Evolutionary conservation across 306 rosid species (phyloP).

Genomic region (Dryas alaskensis): DNA sequence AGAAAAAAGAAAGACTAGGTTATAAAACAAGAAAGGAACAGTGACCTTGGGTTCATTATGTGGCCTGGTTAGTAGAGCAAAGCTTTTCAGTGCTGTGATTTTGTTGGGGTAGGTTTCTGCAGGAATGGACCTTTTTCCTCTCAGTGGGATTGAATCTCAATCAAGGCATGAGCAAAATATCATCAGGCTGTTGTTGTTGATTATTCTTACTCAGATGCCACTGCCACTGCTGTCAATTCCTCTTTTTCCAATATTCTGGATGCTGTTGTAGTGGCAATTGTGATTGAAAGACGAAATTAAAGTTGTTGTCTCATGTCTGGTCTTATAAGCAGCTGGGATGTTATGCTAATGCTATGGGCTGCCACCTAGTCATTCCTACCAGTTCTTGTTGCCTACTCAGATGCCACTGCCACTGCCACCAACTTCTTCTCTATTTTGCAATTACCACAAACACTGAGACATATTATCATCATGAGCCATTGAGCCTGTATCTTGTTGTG

Average conservation of each 20-base stretch:
- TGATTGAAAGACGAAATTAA: background rate
- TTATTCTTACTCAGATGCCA: slow-evolving; percentile 22
- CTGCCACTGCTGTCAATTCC: slow-evolving; percentile 8
- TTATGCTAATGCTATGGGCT: background rate
- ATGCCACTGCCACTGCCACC: background rate
- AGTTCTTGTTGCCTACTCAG: slow-evolving; percentile 11
- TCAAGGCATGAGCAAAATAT: background rate
- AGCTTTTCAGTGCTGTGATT: background rate
- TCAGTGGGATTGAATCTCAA: background rate
- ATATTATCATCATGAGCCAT: background rate
- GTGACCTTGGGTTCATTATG: too few relatives aligned
- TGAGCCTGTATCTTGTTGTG: too few relatives aligned
- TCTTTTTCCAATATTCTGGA: slow-evolving; percentile 9
- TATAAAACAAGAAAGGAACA: too few relatives aligned
- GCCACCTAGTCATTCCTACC: background rate
- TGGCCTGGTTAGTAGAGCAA: background rate
- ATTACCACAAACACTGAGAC: background rate
- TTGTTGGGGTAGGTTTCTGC: background rate
- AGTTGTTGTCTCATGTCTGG: slow-evolving; percentile 7
- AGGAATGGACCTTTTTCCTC: background rate
- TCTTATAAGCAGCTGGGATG: background rate
- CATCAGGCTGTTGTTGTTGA: background rate
- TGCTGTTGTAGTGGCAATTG: background rate
- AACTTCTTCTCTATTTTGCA: background rate
- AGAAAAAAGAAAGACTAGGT: too few relatives aligned